Base-by-base conservation (phyloP, 179 eudicot species). In the Gypsophila paniculata region DNA sequence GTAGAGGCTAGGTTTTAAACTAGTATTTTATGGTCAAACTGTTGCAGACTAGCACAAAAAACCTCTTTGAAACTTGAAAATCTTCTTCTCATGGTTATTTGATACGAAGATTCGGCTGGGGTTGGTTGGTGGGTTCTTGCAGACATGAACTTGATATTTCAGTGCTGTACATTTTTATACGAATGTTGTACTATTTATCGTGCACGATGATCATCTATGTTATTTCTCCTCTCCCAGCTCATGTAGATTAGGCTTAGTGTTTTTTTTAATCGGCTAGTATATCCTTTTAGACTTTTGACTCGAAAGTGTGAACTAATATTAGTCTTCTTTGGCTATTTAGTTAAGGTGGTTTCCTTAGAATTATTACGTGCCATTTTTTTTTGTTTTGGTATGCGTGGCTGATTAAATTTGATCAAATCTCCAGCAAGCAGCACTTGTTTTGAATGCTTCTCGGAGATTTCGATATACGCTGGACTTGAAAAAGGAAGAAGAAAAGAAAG, bases 401-500 rank as follows among this genome's bases (percentile, higher is more conserved):
- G 68, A 49, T 29, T 1, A 29, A 29, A 29, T 29, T 29, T 1
- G 4, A 42, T 58, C 42, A 25, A 65, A 54, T 80, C 5, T 74
- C 69, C 82, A 88, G 95, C 91, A 87, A 85, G 88, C 91, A 15
- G 91, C 89, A 39, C 91, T 87, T 54, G 91, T 87, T 55, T 76
- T 91, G 71, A 85, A 82, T 78, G 86, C 86, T 75, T 80, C 87
- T 48, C 84, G 86, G 67, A 82, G 86, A 74, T 87, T 85, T 60
- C 82, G 88, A 13, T 85, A 83, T 71, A 86, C 85, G 8, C 62
- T 81, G 73, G 88, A 82, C 78, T 78, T 80, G 76, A 87, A 87
- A 77, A 87, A 73, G 80, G 88, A 87, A 75, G 91, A 85, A 78
- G 88, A 85, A 72, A 87, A 85, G 82, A 74, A 81, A 63, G 69